A percentile compares a stretch with the other conserved stretches of the same genome.
Evolutionary conservation across 2,329 filamentous ascomycete genomes (phyloP).

Genomic region (Drechmeria coniospora): DNA sequence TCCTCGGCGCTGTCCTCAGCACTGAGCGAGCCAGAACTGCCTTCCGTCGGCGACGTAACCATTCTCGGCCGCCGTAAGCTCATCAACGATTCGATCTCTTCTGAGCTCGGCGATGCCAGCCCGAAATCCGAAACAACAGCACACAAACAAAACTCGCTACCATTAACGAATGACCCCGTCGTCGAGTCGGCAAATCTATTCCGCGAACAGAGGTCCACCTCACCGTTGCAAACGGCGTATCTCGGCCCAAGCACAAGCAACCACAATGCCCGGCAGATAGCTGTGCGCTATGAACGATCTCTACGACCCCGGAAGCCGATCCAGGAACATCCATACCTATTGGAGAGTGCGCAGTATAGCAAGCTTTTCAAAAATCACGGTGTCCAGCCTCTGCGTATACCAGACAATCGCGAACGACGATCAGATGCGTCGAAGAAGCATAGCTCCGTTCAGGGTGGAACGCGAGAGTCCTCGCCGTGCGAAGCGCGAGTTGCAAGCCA

Average conservation of each 20-base stretch:
- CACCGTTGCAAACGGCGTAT: background rate
- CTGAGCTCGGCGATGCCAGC: no score
- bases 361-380: slow-evolving; percentile 37
- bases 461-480: slow-evolving; percentile 26
- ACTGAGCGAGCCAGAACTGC: slow-evolving; percentile 13
- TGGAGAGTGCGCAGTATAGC: slow-evolving; percentile 40
- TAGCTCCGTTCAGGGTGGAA: no score
- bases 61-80: slow-evolving; percentile 3
- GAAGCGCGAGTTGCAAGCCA: slow-evolving; percentile 22
- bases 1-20: slow-evolving; percentile 22
- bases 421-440: no score
- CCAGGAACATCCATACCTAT: slow-evolving; percentile 42
- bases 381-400: slow-evolving; percentile 33
- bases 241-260: background rate
- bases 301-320: slow-evolving; percentile 45
- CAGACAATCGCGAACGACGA: no score
- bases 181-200: background rate
- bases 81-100: background rate
- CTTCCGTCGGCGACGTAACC: slow-evolving; percentile 7
- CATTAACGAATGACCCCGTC: no score
- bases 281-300: slow-evolving; percentile 27
- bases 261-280: slow-evolving; percentile 10
- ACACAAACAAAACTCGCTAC: no score
- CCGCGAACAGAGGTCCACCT: background rate
- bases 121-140: no score